Conservation (phyloP, 768 basidiomycete species). For the Naganishia vishniacii region DNA sequence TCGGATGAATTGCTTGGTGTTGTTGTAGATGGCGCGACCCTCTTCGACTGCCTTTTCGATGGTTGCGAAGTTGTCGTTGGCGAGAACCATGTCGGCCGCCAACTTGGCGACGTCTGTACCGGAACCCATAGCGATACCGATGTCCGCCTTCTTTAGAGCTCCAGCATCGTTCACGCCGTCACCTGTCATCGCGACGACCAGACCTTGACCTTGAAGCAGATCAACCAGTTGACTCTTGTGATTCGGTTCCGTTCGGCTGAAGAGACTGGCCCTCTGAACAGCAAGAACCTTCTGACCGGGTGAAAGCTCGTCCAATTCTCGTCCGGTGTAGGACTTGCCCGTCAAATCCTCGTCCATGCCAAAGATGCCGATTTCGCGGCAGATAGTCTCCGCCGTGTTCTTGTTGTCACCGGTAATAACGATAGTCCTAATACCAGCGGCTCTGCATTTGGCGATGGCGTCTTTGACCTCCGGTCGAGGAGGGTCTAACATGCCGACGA, state of each 20-base stretch:
- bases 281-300: conserved; percentile 76
- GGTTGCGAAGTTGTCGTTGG: conserved; percentile 83
- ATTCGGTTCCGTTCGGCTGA: conserved; percentile 86
- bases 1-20: conserved; percentile 98
- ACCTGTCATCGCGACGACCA: conserved; percentile 97
- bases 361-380: conserved; percentile 91
- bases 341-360: conserved; percentile 74
- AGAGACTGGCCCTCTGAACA: conserved; percentile 80
- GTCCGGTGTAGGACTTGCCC: conserved; percentile 93
- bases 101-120: conserved; percentile 98
- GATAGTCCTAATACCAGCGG: conserved; percentile 90
- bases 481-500: conserved; percentile 97
- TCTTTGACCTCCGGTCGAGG: conserved; percentile 85
- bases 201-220: conserved; percentile 77
- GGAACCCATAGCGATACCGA: conserved; percentile 98
- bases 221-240: conserved; percentile 96
- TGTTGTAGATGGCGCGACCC: conserved; percentile 95
- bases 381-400: conserved; percentile 94
- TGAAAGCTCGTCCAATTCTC: conserved; percentile 76
- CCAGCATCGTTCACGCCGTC: conserved; percentile 99
- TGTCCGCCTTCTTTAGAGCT: conserved; percentile 92
- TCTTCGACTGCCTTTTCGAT: conserved; percentile 97
- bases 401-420: conserved; percentile 99
- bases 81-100: conserved; percentile 88
- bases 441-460: conserved; percentile 82